Evolutionary conservation across 2,329 filamentous ascomycete species (phyloP).

Genomic region (Penicillium sp.): DNA sequence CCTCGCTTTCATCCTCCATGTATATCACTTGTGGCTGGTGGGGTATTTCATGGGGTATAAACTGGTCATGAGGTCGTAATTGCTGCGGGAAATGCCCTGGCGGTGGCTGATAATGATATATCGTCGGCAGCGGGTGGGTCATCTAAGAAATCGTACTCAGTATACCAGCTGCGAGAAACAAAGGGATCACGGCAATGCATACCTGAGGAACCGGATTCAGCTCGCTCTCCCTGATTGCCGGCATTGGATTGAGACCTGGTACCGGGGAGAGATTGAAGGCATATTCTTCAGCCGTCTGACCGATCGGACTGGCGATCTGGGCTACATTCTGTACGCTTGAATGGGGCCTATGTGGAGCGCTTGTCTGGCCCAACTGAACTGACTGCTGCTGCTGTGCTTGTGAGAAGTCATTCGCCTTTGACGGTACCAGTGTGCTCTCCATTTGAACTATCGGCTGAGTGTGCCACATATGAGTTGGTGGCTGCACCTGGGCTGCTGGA

Average conservation of each 20-base stretch:
- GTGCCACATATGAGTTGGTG: constrained; percentile 11
- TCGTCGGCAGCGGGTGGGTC: background rate
- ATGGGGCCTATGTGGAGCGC: background rate
- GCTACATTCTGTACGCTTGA: background rate
- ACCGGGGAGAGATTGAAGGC: constrained; percentile 3
- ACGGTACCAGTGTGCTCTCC: background rate
- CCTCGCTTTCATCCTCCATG: constrained; percentile 58
- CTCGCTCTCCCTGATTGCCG: background rate
- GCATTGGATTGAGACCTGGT: background rate
- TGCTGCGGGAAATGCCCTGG: constrained; percentile 5
- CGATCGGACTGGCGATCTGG: background rate
- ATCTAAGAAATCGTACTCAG: constrained; percentile 1
- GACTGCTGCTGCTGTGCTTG: constrained; percentile 1
- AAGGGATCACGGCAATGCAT: background rate
- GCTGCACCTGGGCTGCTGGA: constrained; percentile 14
- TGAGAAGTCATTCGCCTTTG: background rate
- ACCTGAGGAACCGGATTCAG: constrained; percentile 6
- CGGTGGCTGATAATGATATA: constrained; percentile 17
- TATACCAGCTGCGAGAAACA: background rate
- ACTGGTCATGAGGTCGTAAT: constrained; percentile 10
- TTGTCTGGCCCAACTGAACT: background rate
- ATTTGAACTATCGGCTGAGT: constrained; percentile 1
- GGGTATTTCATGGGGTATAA: constrained; percentile 13
- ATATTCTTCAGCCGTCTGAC: constrained; percentile 4
- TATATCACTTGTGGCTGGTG: constrained; percentile 30